phyloP scores from a whole-genome alignment of 1,284 basidiomycete species.

The Microbotryum silenes-acaulis region DNA sequence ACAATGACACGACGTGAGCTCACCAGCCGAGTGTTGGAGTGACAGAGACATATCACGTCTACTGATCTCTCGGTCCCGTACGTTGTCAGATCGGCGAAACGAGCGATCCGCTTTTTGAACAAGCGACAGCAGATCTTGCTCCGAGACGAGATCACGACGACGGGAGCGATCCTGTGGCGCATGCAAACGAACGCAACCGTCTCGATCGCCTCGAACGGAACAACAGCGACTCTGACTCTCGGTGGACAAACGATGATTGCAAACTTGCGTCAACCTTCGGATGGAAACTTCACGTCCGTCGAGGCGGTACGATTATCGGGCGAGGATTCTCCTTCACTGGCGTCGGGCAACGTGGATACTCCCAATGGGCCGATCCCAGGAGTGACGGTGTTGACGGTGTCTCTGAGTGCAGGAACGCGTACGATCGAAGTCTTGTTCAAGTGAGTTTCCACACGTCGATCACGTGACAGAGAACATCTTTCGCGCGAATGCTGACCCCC shows the following conservation, averaged over 20 bases:
- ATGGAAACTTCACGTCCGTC: constrained; percentile 39
- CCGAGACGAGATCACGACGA: constrained; percentile 42
- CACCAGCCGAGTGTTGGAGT: background rate
- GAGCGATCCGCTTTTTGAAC: constrained; percentile 83
- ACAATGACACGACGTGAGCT: constrained; percentile 53
- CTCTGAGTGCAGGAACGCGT: constrained; percentile 57
- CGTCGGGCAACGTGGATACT: constrained; percentile 50
- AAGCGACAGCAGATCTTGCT: constrained; percentile 76
- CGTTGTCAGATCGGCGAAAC: constrained; percentile 52
- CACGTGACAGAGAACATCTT: background rate
- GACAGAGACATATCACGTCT: background rate
- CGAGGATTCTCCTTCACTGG: constrained; percentile 32
- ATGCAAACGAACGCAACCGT: constrained; percentile 85
- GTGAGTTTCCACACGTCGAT: constrained; percentile 32
- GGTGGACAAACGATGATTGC: constrained; percentile 51
- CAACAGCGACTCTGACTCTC: constrained; percentile 58
- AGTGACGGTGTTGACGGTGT: constrained; percentile 71
- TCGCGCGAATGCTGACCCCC: constrained; percentile 23
- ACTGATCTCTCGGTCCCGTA: background rate
- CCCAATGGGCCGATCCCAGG: constrained; percentile 52
- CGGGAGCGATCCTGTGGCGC: constrained; percentile 47
- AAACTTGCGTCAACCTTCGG: constrained; percentile 41
- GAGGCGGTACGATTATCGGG: constrained; percentile 48
- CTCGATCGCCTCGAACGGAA: constrained; percentile 36
- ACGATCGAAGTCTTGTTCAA: constrained; percentile 44